phyloP scores from a whole-genome alignment of 2,329 filamentous ascomycete species.

The Epichloe scottii region DNA sequence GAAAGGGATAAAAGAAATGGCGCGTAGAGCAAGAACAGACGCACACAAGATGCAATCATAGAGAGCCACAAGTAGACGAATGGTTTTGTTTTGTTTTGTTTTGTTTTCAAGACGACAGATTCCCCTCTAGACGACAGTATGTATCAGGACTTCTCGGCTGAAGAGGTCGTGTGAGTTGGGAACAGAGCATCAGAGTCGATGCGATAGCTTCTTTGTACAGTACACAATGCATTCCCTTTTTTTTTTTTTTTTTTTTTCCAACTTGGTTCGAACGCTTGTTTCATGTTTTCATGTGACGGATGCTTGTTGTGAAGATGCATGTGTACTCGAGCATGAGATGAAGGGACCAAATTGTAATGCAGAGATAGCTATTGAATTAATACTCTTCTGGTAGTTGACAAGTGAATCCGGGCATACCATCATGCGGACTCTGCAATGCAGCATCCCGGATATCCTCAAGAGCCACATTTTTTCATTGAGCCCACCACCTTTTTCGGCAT shows the following conservation, averaged over 20 bases:
- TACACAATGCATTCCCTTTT: neutral
- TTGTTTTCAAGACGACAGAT: neutral
- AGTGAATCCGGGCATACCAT: no score
- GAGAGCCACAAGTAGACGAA: conserved; percentile 5
- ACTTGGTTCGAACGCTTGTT: neutral
- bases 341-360: neutral
- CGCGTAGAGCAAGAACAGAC: neutral
- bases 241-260: neutral
- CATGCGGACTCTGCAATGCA: no score
- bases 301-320: neutral
- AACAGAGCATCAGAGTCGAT: neutral
- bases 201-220: neutral
- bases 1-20: neutral
- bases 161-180: neutral
- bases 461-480: no score
- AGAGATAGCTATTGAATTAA: neutral
- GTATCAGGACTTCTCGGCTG: neutral
- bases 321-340: neutral
- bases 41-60: neutral
- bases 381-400: no score
- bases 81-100: neutral
- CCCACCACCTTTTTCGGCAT: no score
- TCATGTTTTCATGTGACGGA: no score
- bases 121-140: neutral
- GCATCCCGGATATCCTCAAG: no score